phyloP scores from a whole-genome alignment of 495 filamentous ascomycete species.

The Jackrogersella minutella region DNA sequence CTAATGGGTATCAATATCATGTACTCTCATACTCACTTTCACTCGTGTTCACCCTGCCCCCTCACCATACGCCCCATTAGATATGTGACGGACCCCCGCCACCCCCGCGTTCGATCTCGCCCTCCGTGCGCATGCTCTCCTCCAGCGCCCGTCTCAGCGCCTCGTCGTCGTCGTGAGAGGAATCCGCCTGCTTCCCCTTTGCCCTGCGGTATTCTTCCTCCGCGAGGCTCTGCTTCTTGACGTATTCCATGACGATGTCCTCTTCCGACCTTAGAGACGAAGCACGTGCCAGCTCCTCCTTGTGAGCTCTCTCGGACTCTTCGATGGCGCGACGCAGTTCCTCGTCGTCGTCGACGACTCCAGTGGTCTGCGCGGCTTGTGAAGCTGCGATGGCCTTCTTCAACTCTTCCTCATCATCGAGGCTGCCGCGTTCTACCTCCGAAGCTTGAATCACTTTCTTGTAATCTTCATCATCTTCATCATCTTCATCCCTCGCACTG shows the following conservation, averaged over 20 bases:
- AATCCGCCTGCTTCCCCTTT: slow-evolving; percentile 28
- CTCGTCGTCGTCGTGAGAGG: slow-evolving; percentile 44
- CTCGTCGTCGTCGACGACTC: slow-evolving; percentile 52
- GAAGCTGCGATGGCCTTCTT: slow-evolving; percentile 57
- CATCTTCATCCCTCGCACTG: slow-evolving; percentile 13
- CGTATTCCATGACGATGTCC: slow-evolving; percentile 75
- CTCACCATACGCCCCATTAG: not conserved
- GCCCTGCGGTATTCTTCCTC: slow-evolving; percentile 64
- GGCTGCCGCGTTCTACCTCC: slow-evolving; percentile 27
- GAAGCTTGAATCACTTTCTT: slow-evolving; percentile 44
- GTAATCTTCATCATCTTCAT: slow-evolving; percentile 38
- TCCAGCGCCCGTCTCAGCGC: slow-evolving; percentile 56
- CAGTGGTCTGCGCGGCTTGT: slow-evolving; percentile 27
- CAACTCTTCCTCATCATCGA: slow-evolving; percentile 57
- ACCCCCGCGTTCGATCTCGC: slow-evolving; percentile 8
- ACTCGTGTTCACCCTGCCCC: not conserved
- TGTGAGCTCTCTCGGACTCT: slow-evolving; percentile 54
- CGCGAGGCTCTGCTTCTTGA: slow-evolving; percentile 77
- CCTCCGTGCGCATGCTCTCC: slow-evolving; percentile 53
- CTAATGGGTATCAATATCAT: slow-evolving; percentile 14
- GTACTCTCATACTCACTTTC: slow-evolving; percentile 1
- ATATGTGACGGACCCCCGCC: slow-evolving; percentile 39
- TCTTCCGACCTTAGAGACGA: slow-evolving; percentile 66
- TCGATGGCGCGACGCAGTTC: slow-evolving; percentile 55
- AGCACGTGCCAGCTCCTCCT: slow-evolving; percentile 51